A percentile compares a stretch with the other conserved stretches of the same genome.
Conservation (phyloP, 257 asterid genomes). For the Solanum sejunctum region DNA sequence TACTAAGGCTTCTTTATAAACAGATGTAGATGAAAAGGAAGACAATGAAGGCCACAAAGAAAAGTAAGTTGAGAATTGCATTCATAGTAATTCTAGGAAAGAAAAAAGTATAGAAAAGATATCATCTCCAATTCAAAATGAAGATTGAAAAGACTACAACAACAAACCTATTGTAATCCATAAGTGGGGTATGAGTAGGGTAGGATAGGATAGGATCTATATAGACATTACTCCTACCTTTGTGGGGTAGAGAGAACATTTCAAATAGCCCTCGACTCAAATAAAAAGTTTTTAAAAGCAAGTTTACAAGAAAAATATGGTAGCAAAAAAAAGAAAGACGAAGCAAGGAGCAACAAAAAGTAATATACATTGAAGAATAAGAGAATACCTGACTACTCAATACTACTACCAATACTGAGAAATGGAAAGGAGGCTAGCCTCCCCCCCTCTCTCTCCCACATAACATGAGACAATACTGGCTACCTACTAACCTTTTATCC, state of each 20-base stretch:
- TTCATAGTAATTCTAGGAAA: not conserved
- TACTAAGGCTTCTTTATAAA: not conserved
- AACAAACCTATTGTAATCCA: not conserved
- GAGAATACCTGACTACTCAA: no score
- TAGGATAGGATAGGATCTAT: not conserved
- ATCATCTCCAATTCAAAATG: not conserved
- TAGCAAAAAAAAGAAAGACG: no score
- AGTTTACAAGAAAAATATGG: no score
- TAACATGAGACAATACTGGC: no score
- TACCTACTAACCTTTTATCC: no score
- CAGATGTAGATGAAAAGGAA: not conserved
- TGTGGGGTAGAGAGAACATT: not conserved
- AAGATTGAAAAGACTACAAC: not conserved
- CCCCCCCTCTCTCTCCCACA: no score
- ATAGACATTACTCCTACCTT: not conserved
- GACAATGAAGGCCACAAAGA: not conserved
- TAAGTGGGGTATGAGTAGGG: not conserved
- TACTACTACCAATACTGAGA: no score
- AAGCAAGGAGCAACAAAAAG: no score
- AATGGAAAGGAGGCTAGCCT: not conserved
- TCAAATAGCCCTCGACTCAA: not conserved
- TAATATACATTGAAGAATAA: no score
- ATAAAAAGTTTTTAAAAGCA: no score
- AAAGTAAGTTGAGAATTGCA: not conserved
- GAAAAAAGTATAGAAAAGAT: not conserved